A percentile compares a stretch with the other conserved stretches of the same genome.
These are phyloP conservation scores for Marasmius sp. DNA, from an alignment of 1,284 basidiomycete species.

Conservation along the genomic window DNA sequence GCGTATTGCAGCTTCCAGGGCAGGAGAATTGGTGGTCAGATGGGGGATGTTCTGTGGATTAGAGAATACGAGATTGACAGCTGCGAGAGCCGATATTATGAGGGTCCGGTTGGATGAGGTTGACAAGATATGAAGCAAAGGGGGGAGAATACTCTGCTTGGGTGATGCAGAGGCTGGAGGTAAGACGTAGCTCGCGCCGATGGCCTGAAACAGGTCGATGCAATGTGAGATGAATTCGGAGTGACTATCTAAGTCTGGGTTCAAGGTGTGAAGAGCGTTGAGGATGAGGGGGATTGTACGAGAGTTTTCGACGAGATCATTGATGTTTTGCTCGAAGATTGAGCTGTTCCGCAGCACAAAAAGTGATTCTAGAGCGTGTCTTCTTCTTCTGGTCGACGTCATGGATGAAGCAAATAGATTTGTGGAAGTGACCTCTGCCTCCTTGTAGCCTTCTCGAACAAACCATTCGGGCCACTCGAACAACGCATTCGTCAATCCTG, in stretches of 20 bases:
- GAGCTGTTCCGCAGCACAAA: conserved; percentile 79
- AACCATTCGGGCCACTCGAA: conserved; percentile 85
- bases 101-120: conserved; percentile 68
- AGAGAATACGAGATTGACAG: conserved; percentile 60
- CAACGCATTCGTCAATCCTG: conserved; percentile 75
- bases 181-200: conserved; percentile 44
- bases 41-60: conserved; percentile 59
- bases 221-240: conserved; percentile 68
- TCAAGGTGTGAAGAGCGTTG: conserved; percentile 54
- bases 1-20: conserved; percentile 59
- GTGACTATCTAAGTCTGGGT: conserved; percentile 57
- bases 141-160: conserved; percentile 43
- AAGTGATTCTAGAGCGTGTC: conserved; percentile 72
- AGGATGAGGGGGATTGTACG: conserved; percentile 63
- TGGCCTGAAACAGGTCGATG: conserved; percentile 63
- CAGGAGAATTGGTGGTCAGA: conserved; percentile 52
- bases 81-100: conserved; percentile 62
- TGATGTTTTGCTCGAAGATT: conserved; percentile 61
- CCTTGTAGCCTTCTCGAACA: conserved; percentile 49
- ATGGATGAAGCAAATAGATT: conserved; percentile 54
- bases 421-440: conserved; percentile 32
- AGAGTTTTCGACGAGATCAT: conserved; percentile 55
- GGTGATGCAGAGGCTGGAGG: conserved; percentile 28
- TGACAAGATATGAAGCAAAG: conserved; percentile 53
- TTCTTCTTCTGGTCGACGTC: conserved; percentile 51